Conservation (phyloP, 2,329 filamentous ascomycete genomes). For the Penicillium sp. region DNA sequence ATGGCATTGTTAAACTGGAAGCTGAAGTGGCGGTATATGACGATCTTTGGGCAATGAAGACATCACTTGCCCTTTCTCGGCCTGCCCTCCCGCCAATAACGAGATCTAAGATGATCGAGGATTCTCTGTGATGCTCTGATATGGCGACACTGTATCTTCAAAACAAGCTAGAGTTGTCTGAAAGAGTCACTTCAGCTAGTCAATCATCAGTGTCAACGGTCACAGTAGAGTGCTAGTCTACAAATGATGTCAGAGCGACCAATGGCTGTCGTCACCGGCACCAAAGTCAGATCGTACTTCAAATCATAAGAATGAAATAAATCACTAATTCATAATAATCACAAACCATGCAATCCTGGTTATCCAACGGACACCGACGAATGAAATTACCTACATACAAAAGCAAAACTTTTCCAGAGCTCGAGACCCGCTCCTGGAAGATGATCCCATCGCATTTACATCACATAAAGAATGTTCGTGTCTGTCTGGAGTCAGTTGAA, state of each 20-base stretch:
- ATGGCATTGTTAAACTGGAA: neutral
- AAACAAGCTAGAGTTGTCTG: no score
- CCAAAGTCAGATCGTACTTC: neutral
- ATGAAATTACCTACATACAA: constrained; percentile 17
- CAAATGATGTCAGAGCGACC: constrained; percentile 15
- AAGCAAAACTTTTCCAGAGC: constrained; percentile 18
- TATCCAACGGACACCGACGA: constrained; percentile 14
- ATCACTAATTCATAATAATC: constrained; percentile 3
- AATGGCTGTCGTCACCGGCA: constrained; percentile 6
- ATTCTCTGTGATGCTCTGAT: no score
- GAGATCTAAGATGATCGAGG: no score
- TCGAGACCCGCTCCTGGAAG: constrained; percentile 1
- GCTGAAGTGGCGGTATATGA: constrained; percentile 7
- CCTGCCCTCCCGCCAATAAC: constrained; percentile 10
- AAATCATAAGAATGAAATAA: constrained; percentile 1
- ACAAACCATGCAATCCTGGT: constrained; percentile 9
- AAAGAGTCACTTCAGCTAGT: no score
- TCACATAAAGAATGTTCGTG: constrained; percentile 61
- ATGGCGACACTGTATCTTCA: no score
- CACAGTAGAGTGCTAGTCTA: neutral
- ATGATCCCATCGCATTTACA: constrained; percentile 43
- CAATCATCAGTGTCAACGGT: neutral
- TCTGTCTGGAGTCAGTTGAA: constrained; percentile 42
- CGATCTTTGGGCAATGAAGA: constrained; percentile 3
- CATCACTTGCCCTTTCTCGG: constrained; percentile 5